phyloP scores from a whole-genome alignment of 192 early-diverging fungal genomes.

The Irineochytrium annulatum region DNA sequence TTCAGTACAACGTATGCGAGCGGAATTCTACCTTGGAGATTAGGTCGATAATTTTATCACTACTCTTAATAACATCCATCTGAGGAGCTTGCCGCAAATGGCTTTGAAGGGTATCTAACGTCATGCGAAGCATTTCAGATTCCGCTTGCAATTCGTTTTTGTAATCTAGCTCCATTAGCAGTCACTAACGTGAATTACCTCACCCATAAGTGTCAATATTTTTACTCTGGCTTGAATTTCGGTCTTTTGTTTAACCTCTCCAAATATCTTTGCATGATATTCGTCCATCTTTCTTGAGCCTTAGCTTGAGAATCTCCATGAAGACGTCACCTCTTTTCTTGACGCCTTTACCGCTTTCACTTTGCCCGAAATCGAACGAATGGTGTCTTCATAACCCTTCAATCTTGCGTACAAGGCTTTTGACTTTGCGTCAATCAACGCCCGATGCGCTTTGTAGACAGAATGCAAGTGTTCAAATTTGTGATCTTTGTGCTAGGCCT shows the following conservation, averaged over 20 bases:
- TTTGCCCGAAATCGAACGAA: background rate
- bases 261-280: background rate
- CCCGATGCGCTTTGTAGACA: constrained; percentile 15
- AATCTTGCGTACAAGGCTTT: constrained; percentile 2
- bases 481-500: constrained; percentile 30
- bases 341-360: background rate
- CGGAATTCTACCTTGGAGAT: constrained; percentile 3
- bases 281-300: background rate
- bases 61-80: constrained; percentile 15
- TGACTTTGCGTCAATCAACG: background rate
- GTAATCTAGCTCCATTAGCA: background rate
- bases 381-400: background rate
- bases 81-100: background rate
- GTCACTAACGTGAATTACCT: background rate
- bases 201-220: background rate
- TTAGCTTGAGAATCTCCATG: background rate
- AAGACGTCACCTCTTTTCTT: background rate
- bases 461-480: constrained; percentile 21
- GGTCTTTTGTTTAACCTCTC: background rate
- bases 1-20: background rate
- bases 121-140: background rate
- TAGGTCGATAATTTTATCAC: constrained; percentile 2
- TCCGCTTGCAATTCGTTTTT: constrained; percentile 8
- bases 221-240: background rate
- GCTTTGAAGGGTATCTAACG: constrained; percentile 16